Percentiles rank a stretch among this genome's conserved stretches.
These are phyloP conservation scores for Microbotryum scabiosae DNA, from an alignment of 1,284 basidiomycete genomes.

Conservation along the genomic window DNA sequence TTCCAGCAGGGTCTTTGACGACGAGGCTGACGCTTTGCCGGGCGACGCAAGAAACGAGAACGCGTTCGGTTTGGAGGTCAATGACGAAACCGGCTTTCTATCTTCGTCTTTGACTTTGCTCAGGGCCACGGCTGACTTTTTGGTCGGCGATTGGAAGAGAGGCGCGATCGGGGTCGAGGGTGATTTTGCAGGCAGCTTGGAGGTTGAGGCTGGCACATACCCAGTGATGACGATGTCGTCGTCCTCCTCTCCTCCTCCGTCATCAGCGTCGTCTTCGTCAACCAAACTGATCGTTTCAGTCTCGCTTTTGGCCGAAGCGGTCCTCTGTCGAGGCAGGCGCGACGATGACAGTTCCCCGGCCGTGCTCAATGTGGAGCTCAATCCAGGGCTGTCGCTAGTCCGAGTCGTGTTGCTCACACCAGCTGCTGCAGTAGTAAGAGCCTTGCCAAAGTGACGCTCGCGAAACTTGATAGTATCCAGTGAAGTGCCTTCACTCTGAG, in stretches of 20 bases:
- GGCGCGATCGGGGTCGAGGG: conserved; percentile 2
- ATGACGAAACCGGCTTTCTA: conserved; percentile 4
- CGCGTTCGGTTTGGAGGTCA: not conserved
- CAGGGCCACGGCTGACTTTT: not conserved
- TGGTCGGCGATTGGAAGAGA: conserved; percentile 5
- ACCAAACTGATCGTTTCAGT: conserved; percentile 3
- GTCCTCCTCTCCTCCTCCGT: not conserved
- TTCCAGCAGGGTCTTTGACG: not conserved
- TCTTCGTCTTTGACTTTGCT: not conserved
- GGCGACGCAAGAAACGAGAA: not conserved
- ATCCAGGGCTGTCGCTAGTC: too few relatives aligned
- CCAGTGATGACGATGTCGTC: conserved; percentile 16
- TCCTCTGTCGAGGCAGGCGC: too few relatives aligned
- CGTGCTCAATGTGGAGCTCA: too few relatives aligned
- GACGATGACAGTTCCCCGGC: too few relatives aligned
- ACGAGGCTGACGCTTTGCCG: conserved; percentile 12
- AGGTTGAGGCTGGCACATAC: not conserved
- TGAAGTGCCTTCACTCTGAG: not conserved
- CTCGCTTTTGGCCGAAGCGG: not conserved
- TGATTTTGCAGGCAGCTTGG: not conserved
- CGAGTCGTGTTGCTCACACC: too few relatives aligned
- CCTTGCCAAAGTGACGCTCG: not conserved
- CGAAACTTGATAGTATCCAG: not conserved
- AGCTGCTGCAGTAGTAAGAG: too few relatives aligned
- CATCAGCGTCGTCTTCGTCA: conserved; percentile 12